Percentiles rank a stretch among this genome's conserved stretches.
These are phyloP conservation scores for Retiboletus flavoniger DNA, from an alignment of 1,284 basidiomycete species.

Conservation along the genomic window DNA sequence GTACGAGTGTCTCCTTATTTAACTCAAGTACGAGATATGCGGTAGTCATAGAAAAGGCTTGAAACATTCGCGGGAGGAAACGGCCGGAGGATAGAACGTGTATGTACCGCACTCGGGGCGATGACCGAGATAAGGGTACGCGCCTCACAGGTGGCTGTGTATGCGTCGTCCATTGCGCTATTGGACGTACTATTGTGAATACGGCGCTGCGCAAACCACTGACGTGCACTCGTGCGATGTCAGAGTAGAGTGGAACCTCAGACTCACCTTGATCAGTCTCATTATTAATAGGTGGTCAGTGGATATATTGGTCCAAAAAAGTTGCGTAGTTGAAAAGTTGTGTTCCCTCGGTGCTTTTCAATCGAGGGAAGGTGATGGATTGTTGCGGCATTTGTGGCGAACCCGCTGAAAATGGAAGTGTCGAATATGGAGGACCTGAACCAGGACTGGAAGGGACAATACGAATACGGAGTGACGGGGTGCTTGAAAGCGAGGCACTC, in stretches of 20 bases:
- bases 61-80: constrained; percentile 29
- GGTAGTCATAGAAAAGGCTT: neutral
- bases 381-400: constrained; percentile 23
- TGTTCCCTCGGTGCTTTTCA: constrained; percentile 19
- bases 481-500: constrained; percentile 9
- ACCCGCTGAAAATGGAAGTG: constrained; percentile 14
- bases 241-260: neutral
- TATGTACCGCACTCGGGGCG: constrained; percentile 9
- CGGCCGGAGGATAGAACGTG: neutral
- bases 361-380: constrained; percentile 6
- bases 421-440: neutral
- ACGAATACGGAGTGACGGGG: neutral
- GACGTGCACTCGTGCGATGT: neutral
- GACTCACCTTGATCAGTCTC: neutral
- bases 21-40: neutral
- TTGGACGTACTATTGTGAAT: constrained; percentile 9
- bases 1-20: neutral
- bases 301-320: neutral
- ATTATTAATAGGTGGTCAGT: constrained; percentile 11
- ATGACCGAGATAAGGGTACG: constrained; percentile 29
- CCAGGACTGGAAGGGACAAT: neutral
- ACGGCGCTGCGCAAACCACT: constrained; percentile 8
- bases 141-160: constrained; percentile 16
- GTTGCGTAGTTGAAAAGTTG: constrained; percentile 1
- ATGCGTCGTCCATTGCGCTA: constrained; percentile 8